Base-by-base conservation (phyloP, 2,329 filamentous ascomycete genomes). In the Colletotrichum magnum region DNA sequence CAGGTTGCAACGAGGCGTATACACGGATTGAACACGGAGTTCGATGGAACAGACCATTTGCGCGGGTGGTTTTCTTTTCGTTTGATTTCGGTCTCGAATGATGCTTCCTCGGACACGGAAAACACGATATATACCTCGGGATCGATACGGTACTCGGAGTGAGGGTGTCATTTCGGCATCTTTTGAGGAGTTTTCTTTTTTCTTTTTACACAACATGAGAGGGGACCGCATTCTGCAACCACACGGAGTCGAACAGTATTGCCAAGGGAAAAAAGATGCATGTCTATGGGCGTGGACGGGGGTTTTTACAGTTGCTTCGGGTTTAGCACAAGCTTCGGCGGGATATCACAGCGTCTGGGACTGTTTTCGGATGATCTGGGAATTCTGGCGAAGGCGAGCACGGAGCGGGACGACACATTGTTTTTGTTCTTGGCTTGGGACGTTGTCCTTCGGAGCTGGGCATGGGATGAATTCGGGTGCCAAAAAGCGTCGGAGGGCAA, bases 101-200 rank as follows among this genome's bases (percentile, higher is more conserved):
- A 52, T 21, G 48, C 69, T 67, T 64, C 67, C 59, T 68, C 68
- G 68, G 68, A 53, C 63, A 64, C 58, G 68, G 61, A 68, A 64
- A 69, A 69, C 60, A 51, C 58, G 70, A 69, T 62, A 71, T 71
- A 72, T 72, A 72, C 69, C 68, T 71, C 36, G 64, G 64, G 53
- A 59, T 65, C 69, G 54, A 67, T 51, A 65, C 60, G 70, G 64
- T 62, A 66, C 47, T 64, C 52, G 70, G 68, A 68, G 70, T 70
- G 64, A 69, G 56, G 70, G 68, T 71, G 64, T 68, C 60, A 47
- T 62, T 64, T 48, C 26, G 69, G 64, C 70, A 72, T 69, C 60
- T 67, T 50, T 56, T 58, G 58, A 52, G 70, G 70, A 72, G 70
- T 72, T 72, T 69, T 53, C 32, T 65, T 41, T 41, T 66, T 47